Conservation (phyloP, 1,139 yeast species). For the Arxiozyma bovina region DNA sequence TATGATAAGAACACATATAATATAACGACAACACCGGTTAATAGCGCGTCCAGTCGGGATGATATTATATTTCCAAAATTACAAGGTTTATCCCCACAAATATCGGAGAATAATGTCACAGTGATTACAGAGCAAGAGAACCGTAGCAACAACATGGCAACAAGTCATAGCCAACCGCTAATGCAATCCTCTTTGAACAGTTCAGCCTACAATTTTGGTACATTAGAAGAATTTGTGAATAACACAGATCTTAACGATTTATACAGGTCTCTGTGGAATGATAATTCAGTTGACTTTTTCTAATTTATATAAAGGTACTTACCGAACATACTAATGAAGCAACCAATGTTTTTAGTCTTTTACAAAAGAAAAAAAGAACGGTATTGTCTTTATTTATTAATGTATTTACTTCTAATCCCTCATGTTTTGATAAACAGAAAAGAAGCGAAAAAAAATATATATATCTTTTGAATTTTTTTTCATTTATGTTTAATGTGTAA, state of each 20-base stretch:
- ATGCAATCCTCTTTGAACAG: neutral
- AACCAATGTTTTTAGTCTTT: too few species aligned
- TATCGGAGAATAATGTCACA: neutral
- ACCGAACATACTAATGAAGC: too few species aligned
- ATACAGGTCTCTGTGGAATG: constrained; percentile 21
- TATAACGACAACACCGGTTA: too few species aligned
- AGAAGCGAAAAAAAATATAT: too few species aligned
- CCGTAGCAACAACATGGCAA: neutral
- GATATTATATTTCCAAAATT: neutral
- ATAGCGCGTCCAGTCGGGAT: neutral
- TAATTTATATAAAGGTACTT: neutral
- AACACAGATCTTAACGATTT: constrained; percentile 21
- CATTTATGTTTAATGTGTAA: too few species aligned
- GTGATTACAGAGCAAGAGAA: neutral
- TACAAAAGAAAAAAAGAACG: too few species aligned
- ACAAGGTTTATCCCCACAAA: neutral
- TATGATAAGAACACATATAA: neutral
- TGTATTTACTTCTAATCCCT: too few species aligned
- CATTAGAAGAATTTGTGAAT: constrained; percentile 23
- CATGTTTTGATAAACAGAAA: too few species aligned
- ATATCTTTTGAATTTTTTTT: too few species aligned
- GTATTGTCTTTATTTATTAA: too few species aligned
- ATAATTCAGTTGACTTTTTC: constrained; percentile 2
- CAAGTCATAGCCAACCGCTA: neutral
- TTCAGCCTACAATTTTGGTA: constrained; percentile 16